Percentiles rank a stretch among this genome's conserved stretches.
Conservation (phyloP, 2,329 filamentous ascomycete genomes). For the Microcyclospora pomicola region DNA sequence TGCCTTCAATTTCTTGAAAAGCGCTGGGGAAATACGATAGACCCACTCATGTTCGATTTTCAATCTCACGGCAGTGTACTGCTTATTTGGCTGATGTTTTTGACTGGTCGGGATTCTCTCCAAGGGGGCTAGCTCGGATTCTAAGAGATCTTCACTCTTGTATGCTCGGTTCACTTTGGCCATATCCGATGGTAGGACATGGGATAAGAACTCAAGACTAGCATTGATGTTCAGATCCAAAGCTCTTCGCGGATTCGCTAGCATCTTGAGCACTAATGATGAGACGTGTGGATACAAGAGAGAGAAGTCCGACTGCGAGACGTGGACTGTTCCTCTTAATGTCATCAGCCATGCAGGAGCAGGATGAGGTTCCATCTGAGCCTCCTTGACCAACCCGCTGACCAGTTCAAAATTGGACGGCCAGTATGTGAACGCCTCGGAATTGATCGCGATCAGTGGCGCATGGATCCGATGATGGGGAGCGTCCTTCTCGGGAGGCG, state of each 20-base stretch:
- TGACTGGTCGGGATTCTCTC: conserved; percentile 36
- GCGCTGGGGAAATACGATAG: conserved; percentile 33
- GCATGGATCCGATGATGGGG: conserved; percentile 34
- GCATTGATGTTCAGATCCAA: conserved; percentile 50
- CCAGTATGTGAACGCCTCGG: conserved; percentile 60
- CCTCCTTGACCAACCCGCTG: conserved; percentile 43
- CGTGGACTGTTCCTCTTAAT: conserved; percentile 46
- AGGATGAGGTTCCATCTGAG: conserved; percentile 26
- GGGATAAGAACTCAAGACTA: conserved; percentile 47
- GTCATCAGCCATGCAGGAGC: conserved; percentile 34
- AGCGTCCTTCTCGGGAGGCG: conserved; percentile 27
- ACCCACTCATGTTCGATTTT: conserved; percentile 46
- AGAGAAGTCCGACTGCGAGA: conserved; percentile 53
- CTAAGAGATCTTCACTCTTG: conserved; percentile 37
- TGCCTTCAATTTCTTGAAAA: conserved; percentile 28
- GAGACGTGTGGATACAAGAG: conserved; percentile 48
- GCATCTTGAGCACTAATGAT: conserved; percentile 46
- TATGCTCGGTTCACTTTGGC: conserved; percentile 38
- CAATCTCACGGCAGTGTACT: conserved; percentile 44
- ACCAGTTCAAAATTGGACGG: conserved; percentile 47
- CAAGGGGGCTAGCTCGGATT: conserved; percentile 20
- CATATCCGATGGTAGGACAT: conserved; percentile 36
- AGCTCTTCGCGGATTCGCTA: conserved; percentile 48
- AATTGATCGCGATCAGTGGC: conserved; percentile 50
- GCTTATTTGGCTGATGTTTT: conserved; percentile 39